These are phyloP conservation scores for Fusarium protoensiforme DNA, from an alignment of 2,329 filamentous ascomycete species.

Conservation along the genomic window DNA sequence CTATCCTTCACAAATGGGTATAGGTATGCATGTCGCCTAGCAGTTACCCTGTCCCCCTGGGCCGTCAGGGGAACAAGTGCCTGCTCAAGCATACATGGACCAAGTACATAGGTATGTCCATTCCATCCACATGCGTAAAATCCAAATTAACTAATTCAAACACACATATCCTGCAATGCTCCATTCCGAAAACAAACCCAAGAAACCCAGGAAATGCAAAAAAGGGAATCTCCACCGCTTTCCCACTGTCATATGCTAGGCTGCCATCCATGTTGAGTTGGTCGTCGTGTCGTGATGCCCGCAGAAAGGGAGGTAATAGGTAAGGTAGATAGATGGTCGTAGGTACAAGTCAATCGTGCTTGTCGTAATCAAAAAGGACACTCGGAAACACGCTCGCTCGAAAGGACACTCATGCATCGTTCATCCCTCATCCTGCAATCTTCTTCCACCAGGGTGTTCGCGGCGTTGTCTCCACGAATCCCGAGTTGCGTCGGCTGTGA, in stretches of 20 bases:
- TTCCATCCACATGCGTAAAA: conserved; percentile 12
- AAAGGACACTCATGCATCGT: conserved; percentile 37
- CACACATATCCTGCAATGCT: conserved; percentile 17
- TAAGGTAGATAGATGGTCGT: background rate
- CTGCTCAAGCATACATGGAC: conserved; percentile 2
- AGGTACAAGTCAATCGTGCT: conserved; percentile 15
- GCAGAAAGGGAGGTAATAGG: background rate
- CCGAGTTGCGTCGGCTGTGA: conserved; percentile 53
- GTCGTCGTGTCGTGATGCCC: conserved; percentile 15
- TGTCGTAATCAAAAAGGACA: conserved; percentile 30
- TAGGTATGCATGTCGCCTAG: conserved; percentile 32
- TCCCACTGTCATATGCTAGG: conserved; percentile 3
- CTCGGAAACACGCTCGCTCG: conserved; percentile 41
- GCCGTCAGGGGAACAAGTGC: background rate
- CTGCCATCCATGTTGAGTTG: conserved; percentile 10
- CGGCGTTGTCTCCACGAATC: conserved; percentile 59
- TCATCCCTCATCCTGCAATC: conserved; percentile 54
- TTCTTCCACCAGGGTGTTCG: conserved; percentile 71
- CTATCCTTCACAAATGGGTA: conserved; percentile 2
- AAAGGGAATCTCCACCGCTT: background rate
- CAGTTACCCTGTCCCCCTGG: conserved; percentile 8
- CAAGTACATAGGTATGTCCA: conserved; percentile 7
- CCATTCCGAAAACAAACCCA: conserved; percentile 9
- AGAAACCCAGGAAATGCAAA: background rate
- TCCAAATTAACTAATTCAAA: background rate